Evolutionary conservation across 345 rosid species (phyloP).

Genomic region (Schrenkiella parvula): DNA sequence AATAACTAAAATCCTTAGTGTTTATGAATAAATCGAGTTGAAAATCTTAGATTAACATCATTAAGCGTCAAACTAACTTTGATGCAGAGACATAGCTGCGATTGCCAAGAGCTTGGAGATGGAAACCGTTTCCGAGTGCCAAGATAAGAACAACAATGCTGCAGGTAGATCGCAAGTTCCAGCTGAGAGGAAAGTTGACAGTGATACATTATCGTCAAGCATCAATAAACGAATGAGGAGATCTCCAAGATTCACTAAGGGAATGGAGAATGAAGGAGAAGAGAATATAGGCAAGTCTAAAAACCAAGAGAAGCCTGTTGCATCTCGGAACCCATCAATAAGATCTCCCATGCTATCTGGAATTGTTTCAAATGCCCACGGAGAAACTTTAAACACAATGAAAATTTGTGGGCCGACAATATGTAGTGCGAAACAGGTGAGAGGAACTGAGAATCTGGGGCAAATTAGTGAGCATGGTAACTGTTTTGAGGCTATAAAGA

Average conservation of each 20-base stretch:
- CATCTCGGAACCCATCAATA: constrained; percentile 4
- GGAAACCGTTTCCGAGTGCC: constrained; percentile 17
- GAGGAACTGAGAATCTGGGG: constrained; percentile 31
- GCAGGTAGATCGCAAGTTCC: not conserved
- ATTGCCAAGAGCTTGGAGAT: constrained; percentile 22
- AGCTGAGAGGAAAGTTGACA: constrained; percentile 26
- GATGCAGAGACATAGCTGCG: constrained; percentile 24
- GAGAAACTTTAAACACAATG: not conserved
- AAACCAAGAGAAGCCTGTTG: not conserved
- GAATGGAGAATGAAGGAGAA: constrained; percentile 13
- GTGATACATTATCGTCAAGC: constrained; percentile 12
- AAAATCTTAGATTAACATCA: not conserved
- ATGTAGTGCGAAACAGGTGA: constrained; percentile 6
- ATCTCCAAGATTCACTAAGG: constrained; percentile 36
- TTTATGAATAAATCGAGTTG: not conserved
- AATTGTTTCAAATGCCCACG: constrained; percentile 14
- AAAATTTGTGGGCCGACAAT: not conserved
- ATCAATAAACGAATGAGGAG: constrained; percentile 21
- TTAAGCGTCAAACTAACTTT: not conserved
- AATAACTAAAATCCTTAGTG: not conserved
- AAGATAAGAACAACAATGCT: not conserved
- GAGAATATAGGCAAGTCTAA: constrained; percentile 12
- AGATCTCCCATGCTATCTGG: constrained; percentile 27
- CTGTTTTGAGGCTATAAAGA: constrained; percentile 4
- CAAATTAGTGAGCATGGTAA: constrained; percentile 25